Percentiles rank a stretch among this genome's conserved stretches.
Evolutionary conservation across 140 eudicot genomes (phyloP).

Genomic region (Flaveria floridana): DNA sequence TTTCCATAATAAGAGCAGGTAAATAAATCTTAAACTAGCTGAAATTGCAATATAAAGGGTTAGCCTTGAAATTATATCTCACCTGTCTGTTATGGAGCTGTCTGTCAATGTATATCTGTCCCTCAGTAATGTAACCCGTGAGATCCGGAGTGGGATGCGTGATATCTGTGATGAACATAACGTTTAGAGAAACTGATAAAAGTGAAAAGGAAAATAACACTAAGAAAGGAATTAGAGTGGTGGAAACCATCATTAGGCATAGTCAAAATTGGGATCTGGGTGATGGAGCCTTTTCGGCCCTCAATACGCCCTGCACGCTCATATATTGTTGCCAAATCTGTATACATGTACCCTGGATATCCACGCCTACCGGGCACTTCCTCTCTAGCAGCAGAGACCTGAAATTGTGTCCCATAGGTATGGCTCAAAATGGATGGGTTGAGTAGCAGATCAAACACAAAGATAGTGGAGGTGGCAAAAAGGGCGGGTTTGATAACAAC

Average conservation of each 20-base stretch:
- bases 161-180: slow-evolving; percentile 57
- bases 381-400: slow-evolving; percentile 96
- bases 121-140: slow-evolving; percentile 94
- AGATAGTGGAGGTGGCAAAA: not conserved
- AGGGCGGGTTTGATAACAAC: not conserved
- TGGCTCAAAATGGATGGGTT: not conserved
- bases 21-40: slow-evolving; percentile 7
- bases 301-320: slow-evolving; percentile 95
- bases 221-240: not conserved
- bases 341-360: slow-evolving; percentile 96
- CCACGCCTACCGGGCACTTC: slow-evolving; percentile 99
- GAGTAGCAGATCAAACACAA: not conserved
- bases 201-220: not conserved
- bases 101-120: slow-evolving; percentile 90
- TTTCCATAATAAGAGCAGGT: slow-evolving; percentile 23
- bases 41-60: not conserved
- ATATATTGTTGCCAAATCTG: slow-evolving; percentile 90
- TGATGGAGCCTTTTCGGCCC: slow-evolving; percentile 95
- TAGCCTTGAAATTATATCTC: slow-evolving; percentile 10
- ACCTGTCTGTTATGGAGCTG: slow-evolving; percentile 95
- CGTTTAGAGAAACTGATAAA: slow-evolving; percentile 1
- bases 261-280: slow-evolving; percentile 83
- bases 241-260: slow-evolving; percentile 83
- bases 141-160: slow-evolving; percentile 99
- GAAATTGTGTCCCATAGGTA: slow-evolving; percentile 1